Conservation (phyloP, 176 grass and related monocot genomes). For the Oryza glaberrima region DNA sequence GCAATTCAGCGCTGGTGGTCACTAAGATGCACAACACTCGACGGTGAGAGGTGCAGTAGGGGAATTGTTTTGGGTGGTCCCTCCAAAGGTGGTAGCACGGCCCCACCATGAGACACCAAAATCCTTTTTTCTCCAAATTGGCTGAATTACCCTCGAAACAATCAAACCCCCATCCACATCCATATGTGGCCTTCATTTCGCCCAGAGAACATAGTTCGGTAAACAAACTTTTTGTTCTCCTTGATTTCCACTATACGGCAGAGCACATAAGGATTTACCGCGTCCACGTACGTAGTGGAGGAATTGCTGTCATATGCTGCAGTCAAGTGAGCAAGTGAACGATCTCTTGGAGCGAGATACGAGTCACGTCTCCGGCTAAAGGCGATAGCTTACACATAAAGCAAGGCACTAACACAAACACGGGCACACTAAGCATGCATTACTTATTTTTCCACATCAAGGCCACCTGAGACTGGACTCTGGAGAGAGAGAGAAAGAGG, state of each 20-base stretch:
- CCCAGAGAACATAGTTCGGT: neutral
- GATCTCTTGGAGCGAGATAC: neutral
- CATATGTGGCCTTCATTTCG: neutral
- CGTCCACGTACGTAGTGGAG: neutral
- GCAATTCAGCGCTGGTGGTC: conserved; percentile 47
- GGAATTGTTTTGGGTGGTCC: conserved; percentile 19
- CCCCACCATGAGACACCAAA: neutral
- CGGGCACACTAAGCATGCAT: neutral
- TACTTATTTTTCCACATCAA: conserved; percentile 32
- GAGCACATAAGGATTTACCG: neutral
- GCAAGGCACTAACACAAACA: conserved; percentile 2
- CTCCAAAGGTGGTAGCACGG: conserved; percentile 27
- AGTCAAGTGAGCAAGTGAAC: neutral
- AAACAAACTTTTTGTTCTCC: neutral
- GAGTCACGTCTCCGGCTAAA: conserved; percentile 20
- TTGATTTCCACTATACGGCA: neutral
- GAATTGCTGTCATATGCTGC: neutral
- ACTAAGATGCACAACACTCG: conserved; percentile 22
- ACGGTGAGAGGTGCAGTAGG: neutral
- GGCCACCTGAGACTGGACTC: conserved; percentile 27
- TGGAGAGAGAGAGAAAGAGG: neutral
- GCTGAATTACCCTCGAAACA: neutral
- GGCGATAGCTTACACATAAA: conserved; percentile 26
- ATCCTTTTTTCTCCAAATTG: neutral
- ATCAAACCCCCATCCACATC: neutral